phyloP scores from a whole-genome alignment of 129 eudicot species.

The Flaveria sonorensis region DNA sequence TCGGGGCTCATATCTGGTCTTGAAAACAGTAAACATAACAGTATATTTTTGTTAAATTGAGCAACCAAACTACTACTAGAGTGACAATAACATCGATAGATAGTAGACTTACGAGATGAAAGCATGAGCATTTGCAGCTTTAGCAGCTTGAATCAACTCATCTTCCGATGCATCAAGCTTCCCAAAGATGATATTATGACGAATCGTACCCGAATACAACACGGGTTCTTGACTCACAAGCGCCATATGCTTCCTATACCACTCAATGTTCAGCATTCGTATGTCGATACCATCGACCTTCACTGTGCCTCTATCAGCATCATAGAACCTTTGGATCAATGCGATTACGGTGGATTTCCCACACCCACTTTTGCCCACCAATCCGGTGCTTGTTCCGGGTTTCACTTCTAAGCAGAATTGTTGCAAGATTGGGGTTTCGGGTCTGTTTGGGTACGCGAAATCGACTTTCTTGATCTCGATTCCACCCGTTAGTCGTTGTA shows the following conservation, averaged over 20 bases:
- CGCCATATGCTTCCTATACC: constrained; percentile 83
- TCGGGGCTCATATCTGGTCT: too few relatives aligned
- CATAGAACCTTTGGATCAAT: constrained; percentile 77
- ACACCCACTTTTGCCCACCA: constrained; percentile 95
- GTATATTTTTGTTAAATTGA: too few relatives aligned
- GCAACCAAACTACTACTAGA: too few relatives aligned
- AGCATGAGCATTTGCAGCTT: constrained; percentile 91
- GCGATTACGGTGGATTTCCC: constrained; percentile 91
- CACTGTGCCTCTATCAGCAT: constrained; percentile 64
- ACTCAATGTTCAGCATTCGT: constrained; percentile 60
- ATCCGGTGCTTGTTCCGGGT: constrained; percentile 77
- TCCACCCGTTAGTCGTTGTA: constrained; percentile 51
- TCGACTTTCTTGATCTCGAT: constrained; percentile 78
- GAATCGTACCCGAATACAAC: constrained; percentile 71
- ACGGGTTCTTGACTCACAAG: constrained; percentile 97
- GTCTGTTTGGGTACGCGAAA: constrained; percentile 75
- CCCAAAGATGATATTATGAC: constrained; percentile 73
- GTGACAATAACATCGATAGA: too few relatives aligned
- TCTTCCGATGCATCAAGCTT: constrained; percentile 79
- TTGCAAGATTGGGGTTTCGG: constrained; percentile 53
- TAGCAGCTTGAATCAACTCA: constrained; percentile 79
- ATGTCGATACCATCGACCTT: constrained; percentile 82
- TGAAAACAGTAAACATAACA: too few relatives aligned
- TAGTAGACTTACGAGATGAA: constrained; percentile 72
- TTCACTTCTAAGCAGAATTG: constrained; percentile 76